Base-by-base conservation (phyloP, 2,329 filamentous ascomycete species). In the Teratosphaeria viscida region DNA sequence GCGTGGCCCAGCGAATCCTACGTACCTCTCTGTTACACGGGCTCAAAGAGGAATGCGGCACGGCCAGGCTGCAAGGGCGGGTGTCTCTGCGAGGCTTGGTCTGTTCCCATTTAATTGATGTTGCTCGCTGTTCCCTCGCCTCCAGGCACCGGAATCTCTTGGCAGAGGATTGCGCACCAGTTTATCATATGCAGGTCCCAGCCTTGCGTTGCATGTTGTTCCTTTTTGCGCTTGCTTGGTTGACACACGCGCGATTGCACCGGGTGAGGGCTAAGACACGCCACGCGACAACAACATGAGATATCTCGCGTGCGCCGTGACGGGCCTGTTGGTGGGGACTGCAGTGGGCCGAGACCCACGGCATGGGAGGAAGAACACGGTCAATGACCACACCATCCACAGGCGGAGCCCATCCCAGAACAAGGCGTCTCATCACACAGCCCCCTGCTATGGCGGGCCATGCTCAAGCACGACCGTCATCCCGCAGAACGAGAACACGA, bases 401-500 rank as follows among this genome's bases (percentile, higher is more conserved):
- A 16, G 43, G 6, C n/a, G 43, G 11, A 10, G 43, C 43, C 43
- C 23, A 2, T n/a, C 37, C 11, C 12, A 16, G 8, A n/a, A 23
- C 43, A 49, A 49, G 43, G 43, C n/a, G 43, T 53, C 54, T 55
- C 14, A 43, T 12, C 14, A 56, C 26, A 29, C 32, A 10, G 52
- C 54, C 32, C 60, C 63, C 29, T 43, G 58, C 16, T 66, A 67
- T 34, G 63, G 63, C 26, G 63, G 63, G 1, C 56, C 62, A 34
- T 34, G 53, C 52, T 63, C 11, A 16, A 62, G 64, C 37, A 55
- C 23, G 16, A 61, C 64, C 26, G 70, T 78, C 27, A 73, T 79
- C 59, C 73, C 73, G 1, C 76, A 76, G 64, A 78, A 72, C 57
- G 67, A 66, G 11, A 73, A 74, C 60, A 76, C 74, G n/a, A 71